Evolutionary conservation across 1,284 basidiomycete genomes (phyloP).

Genomic region (Porogramme epimiltina): DNA sequence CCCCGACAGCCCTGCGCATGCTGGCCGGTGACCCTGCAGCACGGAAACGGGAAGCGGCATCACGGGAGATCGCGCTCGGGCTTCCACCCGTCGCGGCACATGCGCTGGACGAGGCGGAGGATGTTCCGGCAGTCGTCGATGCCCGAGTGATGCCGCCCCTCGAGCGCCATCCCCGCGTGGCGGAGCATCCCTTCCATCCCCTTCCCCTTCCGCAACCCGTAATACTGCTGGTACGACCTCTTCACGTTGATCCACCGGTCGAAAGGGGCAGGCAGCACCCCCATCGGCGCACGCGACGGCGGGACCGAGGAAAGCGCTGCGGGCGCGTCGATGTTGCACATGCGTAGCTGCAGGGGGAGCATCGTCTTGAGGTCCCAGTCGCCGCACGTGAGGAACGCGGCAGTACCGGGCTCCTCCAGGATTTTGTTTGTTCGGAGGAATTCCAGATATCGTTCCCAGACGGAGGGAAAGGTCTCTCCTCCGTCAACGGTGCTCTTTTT

Average conservation of each 20-base stretch:
- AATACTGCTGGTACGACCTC: conserved; percentile 26
- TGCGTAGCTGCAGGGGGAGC: conserved; percentile 35
- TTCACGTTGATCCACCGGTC: conserved; percentile 36
- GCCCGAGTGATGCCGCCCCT: conserved; percentile 43
- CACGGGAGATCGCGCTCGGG: conserved; percentile 19
- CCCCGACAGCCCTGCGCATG: not conserved
- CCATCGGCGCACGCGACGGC: not conserved
- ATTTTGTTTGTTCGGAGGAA: conserved; percentile 27
- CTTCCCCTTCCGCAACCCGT: conserved; percentile 20
- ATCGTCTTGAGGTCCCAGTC: conserved; percentile 39
- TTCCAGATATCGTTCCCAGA: conserved; percentile 34
- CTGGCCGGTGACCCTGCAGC: no score
- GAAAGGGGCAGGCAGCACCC: conserved; percentile 22
- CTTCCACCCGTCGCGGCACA: conserved; percentile 31
- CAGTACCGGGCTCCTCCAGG: conserved; percentile 22
- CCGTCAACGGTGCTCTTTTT: conserved; percentile 32
- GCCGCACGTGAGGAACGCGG: conserved; percentile 35
- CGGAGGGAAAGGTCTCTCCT: conserved; percentile 31
- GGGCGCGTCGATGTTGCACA: not conserved
- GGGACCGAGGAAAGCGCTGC: not conserved
- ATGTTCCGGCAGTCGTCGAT: conserved; percentile 45
- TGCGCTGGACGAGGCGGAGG: conserved; percentile 33
- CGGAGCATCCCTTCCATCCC: conserved; percentile 32
- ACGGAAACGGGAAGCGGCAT: not conserved
- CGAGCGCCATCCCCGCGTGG: conserved; percentile 28